Conservation (phyloP, 1,284 basidiomycete species). For the Trichosporon coremiiforme region DNA sequence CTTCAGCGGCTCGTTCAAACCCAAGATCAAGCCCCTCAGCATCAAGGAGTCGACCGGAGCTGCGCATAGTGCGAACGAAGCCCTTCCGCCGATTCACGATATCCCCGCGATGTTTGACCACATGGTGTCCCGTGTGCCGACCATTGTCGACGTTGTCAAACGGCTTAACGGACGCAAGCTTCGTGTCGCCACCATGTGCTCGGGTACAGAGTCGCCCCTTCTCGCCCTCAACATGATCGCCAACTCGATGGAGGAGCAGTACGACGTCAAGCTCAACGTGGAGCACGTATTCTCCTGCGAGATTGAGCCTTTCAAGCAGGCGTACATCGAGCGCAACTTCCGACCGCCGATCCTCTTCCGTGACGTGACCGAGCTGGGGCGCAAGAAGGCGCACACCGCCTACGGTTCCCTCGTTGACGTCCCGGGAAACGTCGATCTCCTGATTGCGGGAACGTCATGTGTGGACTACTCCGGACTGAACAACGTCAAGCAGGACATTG, state of each 20-base stretch:
- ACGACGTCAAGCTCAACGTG: conserved; percentile 67
- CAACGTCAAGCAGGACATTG: conserved; percentile 86
- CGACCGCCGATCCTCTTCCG: conserved; percentile 77
- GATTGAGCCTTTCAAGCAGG: conserved; percentile 97
- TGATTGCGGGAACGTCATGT: conserved; percentile 91
- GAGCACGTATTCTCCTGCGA: conserved; percentile 97
- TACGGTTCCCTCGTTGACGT: conserved; percentile 84
- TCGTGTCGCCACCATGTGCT: conserved; percentile 93
- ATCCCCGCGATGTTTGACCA: conserved; percentile 84
- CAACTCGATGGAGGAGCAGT: conserved; percentile 71
- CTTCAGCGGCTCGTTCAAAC: conserved; percentile 35
- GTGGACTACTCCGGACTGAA: conserved; percentile 96
- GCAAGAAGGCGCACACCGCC: conserved; percentile 78
- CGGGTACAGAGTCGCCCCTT: conserved; percentile 88
- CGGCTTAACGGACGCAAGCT: conserved; percentile 77
- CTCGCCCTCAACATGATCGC: conserved; percentile 83
- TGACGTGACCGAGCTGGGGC: conserved; percentile 88
- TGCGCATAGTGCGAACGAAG: conserved; percentile 47
- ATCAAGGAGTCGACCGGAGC: conserved; percentile 30
- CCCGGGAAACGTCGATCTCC: conserved; percentile 80
- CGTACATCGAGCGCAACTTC: conserved; percentile 96
- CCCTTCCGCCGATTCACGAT: conserved; percentile 74
- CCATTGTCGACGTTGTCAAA: conserved; percentile 62
- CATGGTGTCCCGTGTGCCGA: conserved; percentile 57
- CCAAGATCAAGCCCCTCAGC: conserved; percentile 39